Conservation (phyloP, 2,329 filamentous ascomycete species). For the Trichophyton simii region DNA sequence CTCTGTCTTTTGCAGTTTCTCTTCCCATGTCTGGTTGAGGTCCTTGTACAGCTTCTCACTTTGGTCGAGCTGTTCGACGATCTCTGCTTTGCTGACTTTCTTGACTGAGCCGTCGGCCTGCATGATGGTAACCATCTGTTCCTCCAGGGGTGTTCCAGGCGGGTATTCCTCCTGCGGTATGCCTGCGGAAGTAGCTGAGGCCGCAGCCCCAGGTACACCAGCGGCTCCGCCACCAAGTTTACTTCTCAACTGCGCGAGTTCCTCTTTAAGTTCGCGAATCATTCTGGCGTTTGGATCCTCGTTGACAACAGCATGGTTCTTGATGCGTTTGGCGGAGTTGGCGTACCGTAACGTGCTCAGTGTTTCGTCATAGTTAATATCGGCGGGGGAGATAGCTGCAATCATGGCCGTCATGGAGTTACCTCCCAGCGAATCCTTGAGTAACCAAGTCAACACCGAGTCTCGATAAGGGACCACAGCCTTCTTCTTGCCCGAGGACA, state of each 20-base stretch:
- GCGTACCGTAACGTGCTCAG: constrained; percentile 91
- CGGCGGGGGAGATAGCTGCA: constrained; percentile 91
- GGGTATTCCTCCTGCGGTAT: constrained; percentile 71
- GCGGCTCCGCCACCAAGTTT: constrained; percentile 56
- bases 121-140: constrained; percentile 93
- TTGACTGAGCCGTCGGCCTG: constrained; percentile 73
- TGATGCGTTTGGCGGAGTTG: constrained; percentile 95
- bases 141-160: constrained; percentile 79
- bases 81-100: constrained; percentile 96
- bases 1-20: constrained; percentile 89
- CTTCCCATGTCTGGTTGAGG: constrained; percentile 96
- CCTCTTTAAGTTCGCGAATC: constrained; percentile 96
- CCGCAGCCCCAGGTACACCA: constrained; percentile 24
- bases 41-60: constrained; percentile 94
- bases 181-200: constrained; percentile 36
- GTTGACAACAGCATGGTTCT: constrained; percentile 98
- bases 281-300: constrained; percentile 97
- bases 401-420: constrained; percentile 99
- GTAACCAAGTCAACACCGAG: constrained; percentile 86
- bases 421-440: constrained; percentile 93
- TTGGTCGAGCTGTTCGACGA: constrained; percentile 88
- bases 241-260: constrained; percentile 69
- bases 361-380: constrained; percentile 98
- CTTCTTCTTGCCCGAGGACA: constrained; percentile 72
- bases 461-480: constrained; percentile 90